These are phyloP conservation scores for Eimeria praecox DNA, from an alignment of 169 alveolate species.

Conservation along the genomic window DNA sequence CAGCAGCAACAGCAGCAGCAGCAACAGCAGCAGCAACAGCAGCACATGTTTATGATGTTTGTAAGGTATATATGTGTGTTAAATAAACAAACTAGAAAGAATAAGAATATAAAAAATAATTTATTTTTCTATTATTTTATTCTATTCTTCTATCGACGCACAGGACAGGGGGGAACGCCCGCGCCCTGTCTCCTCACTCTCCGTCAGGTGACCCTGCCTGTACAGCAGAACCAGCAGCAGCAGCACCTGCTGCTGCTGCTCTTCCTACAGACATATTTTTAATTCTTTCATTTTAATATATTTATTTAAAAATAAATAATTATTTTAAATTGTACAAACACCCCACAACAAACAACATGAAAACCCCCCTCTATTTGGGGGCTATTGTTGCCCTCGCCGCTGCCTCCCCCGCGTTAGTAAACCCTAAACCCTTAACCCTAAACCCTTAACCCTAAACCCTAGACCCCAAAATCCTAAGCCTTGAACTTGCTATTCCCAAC, in stretches of 20 bases:
- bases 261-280: background rate
- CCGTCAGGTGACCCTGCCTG: no score
- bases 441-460: background rate
- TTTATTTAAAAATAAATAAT: background rate
- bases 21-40: slow-evolving; percentile 14
- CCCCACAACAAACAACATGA: background rate
- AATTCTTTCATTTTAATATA: background rate
- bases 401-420: background rate
- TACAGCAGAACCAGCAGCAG: no score
- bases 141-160: no score
- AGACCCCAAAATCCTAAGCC: no score
- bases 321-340: background rate
- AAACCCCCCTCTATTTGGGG: background rate
- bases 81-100: no score
- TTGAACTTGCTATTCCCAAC: no score
- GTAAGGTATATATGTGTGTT: no score
- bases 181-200: no score
- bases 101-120: no score
- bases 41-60: no score
- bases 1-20: slow-evolving; percentile 29
- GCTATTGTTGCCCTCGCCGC: background rate
- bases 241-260: background rate
- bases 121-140: no score
- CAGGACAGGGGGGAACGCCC: no score
- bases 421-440: background rate